Evolutionary conservation across 108 stramenopile genomes (phyloP), one percentile per base, ranked within the genome.

Genomic region (Pseudonitzschia multiseries): DNA sequence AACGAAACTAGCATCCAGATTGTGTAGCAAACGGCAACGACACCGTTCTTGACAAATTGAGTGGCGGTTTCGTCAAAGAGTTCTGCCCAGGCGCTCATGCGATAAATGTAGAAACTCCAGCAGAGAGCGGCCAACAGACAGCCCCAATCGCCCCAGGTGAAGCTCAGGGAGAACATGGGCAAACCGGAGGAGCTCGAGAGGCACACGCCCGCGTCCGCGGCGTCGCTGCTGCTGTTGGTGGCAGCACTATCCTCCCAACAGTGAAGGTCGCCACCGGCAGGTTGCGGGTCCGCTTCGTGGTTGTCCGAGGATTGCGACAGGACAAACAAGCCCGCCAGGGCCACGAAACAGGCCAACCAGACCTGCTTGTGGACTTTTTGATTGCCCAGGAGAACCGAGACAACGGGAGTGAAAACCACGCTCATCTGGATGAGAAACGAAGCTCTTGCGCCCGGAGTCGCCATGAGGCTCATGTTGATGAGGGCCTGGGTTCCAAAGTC

Each of bases 361-460:
- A 26, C 54, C 54, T 20, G 54, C 22, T 22, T 22, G 54, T 26
- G 21, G 5, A 56, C 54, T 10, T 4, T 2, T 24, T 56, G 54
- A 2, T 56, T 22, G 24, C 54, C 54, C 13, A 56, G 10, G 22
- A 56, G 21, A 24, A 56, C 54, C 40, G 88, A 89, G 26, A 89
- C 74, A 8, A 84, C 63, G 14, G 88, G 88, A 3, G 88, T 89
- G 73, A 84, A 76, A 22, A 89, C 85, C 12, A 89, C 85, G 57
- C 84, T 86, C 24, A 75, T 84, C 73, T 89, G 88, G 31, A 83
- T 82, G 4, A 89, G 77, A 59, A 89, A 89, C 43, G 85, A 70
- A n/a, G 85, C 88, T 32, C 88, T 56, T 13, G 88, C 85, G 41
- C 84, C 79, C 22, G 83, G 72, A 56, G 78, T 84, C n/a, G 69